Evolutionary conservation across 2,329 filamentous ascomycete species (phyloP).

Genomic region (Trematosphaeria pertusa): DNA sequence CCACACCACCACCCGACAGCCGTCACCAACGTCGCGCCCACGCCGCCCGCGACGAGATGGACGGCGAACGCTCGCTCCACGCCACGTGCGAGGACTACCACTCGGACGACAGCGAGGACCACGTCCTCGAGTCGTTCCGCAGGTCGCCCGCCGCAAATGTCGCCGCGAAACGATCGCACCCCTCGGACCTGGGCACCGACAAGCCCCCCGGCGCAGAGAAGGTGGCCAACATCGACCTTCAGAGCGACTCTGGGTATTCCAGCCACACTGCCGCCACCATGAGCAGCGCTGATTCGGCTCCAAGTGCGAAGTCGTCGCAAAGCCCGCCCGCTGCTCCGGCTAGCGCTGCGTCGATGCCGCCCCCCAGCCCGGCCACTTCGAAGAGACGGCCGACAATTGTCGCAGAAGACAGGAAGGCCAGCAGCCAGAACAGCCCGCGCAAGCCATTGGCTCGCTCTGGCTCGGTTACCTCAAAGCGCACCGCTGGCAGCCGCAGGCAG

Average conservation of each 20-base stretch:
- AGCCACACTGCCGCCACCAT: conserved; percentile 63
- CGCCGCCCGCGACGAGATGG: conserved; percentile 23
- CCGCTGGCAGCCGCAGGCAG: conserved; percentile 15
- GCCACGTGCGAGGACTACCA: conserved; percentile 50
- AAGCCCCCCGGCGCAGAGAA: conserved; percentile 34
- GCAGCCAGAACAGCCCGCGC: conserved; percentile 32
- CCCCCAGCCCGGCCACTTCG: conserved; percentile 27
- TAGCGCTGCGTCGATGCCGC: conserved; percentile 20
- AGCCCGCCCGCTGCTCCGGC: conserved; percentile 32
- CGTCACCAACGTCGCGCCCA: conserved; percentile 10
- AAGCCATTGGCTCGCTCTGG: conserved; percentile 31
- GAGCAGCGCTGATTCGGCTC: conserved; percentile 60
- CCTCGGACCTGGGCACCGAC: conserved; percentile 43
- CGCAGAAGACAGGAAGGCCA: conserved; percentile 23
- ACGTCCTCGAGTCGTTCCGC: conserved; percentile 31
- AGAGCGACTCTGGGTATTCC: conserved; percentile 69
- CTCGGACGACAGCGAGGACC: conserved; percentile 46
- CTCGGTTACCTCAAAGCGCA: conserved; percentile 31
- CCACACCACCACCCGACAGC: conserved; percentile 1
- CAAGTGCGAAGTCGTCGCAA: conserved; percentile 45
- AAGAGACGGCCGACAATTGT: conserved; percentile 27
- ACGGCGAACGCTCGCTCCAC: conserved; percentile 26
- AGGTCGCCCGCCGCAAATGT: conserved; percentile 60
- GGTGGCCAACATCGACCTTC: conserved; percentile 53
- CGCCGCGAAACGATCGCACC: conserved; percentile 56